Base-by-base conservation (phyloP, 164 flowering plant species). In the Taxillus chinensis region DNA sequence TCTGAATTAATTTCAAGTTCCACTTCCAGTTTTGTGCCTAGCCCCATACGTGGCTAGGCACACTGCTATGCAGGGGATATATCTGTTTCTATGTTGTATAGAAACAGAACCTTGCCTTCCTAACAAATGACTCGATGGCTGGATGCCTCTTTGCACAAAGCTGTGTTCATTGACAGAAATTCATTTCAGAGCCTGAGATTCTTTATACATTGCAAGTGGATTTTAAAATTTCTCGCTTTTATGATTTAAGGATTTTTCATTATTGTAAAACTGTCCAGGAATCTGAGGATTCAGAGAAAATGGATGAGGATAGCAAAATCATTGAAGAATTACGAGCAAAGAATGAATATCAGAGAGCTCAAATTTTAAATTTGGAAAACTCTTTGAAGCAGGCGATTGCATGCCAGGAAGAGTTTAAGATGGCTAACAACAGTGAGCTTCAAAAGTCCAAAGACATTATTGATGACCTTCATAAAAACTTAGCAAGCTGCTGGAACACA, bases 231-330 rank as follows among this genome's bases (percentile, higher is more conserved):
- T 27, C 27, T 2, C 27, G 27, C 27, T 27, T 27, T 27, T 27
- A 27, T 27, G 27, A 27, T 27, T 27, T 27, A 27, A 27, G 27
- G 27, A 27, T 27, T 27, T 27, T 27, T 27, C 27, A 27, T 27
- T 27, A 27, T 27, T 27, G 27, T 27, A 27, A 27, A 27, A 27
- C 27, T 83, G 65, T 77, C 50, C 68, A 91, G 99, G 97, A 81
- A 83, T 77, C 82, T 61, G 97, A 95, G 80, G 99, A 95, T 69
- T 87, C 99, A 41, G 97, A 95, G 63, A 91, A 95, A 71, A 95
- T 95, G 96, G 99, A 95, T 54, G 95, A 91, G 70, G 99, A 95
- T 73, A 83, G 83, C 79, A 89, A 82, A 72, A 65, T 86, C 53
- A 91, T 95, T 74, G 96, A 91, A 72, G 93, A 89, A 59, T 81